Conservation (phyloP, 164 flowering plant species). For the Echeveria elegans region DNA sequence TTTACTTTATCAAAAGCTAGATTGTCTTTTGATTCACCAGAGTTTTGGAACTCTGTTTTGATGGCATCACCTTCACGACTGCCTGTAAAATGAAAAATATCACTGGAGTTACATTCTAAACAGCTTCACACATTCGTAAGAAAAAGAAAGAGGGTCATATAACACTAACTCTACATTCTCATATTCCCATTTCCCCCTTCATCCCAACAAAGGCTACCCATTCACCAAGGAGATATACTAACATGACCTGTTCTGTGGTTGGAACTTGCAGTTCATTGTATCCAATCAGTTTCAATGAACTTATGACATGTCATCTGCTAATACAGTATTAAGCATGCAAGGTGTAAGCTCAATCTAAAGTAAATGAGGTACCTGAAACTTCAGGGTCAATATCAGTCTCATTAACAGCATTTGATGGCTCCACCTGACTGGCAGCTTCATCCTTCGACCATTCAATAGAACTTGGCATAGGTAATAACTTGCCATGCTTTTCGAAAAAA, state of each 20-base stretch:
- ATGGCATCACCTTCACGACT: slow-evolving; percentile 22
- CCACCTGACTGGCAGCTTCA: neutral
- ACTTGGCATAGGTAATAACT: neutral
- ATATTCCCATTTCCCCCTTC: neutral
- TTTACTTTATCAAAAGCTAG: slow-evolving; percentile 40
- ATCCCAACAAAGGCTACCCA: too few relatives aligned
- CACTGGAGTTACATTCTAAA: slow-evolving; percentile 5
- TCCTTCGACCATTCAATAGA: neutral
- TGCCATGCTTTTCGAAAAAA: neutral
- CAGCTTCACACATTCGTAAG: too few relatives aligned
- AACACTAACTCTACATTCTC: too few relatives aligned
- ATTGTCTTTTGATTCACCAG: slow-evolving; percentile 26
- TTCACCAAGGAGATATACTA: too few relatives aligned
- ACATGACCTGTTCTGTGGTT: neutral
- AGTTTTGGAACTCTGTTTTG: slow-evolving; percentile 21
- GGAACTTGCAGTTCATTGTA: neutral
- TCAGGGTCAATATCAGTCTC: neutral
- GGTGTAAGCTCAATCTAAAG: too few relatives aligned
- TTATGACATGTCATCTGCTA: neutral
- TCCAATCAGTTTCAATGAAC: neutral
- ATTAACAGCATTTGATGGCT: neutral
- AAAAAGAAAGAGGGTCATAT: too few relatives aligned
- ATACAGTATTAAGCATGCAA: too few relatives aligned
- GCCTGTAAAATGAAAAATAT: slow-evolving; percentile 11
- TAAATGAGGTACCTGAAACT: neutral